Conservation (phyloP, 495 filamentous ascomycete species). For the Aeminium ludgeri region DNA sequence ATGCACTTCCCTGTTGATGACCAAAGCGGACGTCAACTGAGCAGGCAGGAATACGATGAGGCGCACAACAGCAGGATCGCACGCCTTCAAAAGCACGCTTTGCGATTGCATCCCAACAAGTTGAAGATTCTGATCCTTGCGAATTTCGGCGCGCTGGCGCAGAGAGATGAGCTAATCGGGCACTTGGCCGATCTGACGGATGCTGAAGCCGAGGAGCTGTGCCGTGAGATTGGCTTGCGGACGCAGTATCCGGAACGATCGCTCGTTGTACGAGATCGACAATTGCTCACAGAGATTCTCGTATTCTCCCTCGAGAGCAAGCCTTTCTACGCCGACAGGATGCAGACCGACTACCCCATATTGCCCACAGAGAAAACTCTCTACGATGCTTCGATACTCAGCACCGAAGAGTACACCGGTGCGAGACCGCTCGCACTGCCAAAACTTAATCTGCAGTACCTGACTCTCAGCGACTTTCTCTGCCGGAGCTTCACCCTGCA, state of each 20-base stretch:
- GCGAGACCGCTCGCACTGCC: conserved; percentile 79
- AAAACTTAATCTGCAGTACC: conserved; percentile 88
- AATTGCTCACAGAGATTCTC: conserved; percentile 59
- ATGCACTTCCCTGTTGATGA: conserved; percentile 81
- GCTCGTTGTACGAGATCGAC: conserved; percentile 41
- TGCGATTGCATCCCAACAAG: conserved; percentile 79
- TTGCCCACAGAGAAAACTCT: conserved; percentile 66
- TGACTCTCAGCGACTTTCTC: conserved; percentile 87
- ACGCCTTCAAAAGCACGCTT: conserved; percentile 59
- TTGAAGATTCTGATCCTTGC: conserved; percentile 78
- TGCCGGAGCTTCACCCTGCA: conserved; percentile 84
- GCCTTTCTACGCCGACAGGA: conserved; percentile 66
- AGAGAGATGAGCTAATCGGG: conserved; percentile 58
- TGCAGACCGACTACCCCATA: conserved; percentile 45
- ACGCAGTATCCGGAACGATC: conserved; percentile 60
- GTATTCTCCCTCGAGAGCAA: conserved; percentile 62
- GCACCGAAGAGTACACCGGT: conserved; percentile 80
- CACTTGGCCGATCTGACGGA: conserved; percentile 59
- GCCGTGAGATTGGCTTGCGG: conserved; percentile 55
- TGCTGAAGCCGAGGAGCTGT: conserved; percentile 52
- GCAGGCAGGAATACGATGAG: conserved; percentile 56
- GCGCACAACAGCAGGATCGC: conserved; percentile 59
- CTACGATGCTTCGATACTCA: conserved; percentile 69
- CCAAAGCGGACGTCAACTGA: conserved; percentile 63
- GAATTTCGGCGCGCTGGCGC: conserved; percentile 77